Percentiles rank a stretch among this genome's conserved stretches.
Evolutionary conservation across 73 alveolate genomes (phyloP).

Genomic region (Tetrahymena borealis): DNA sequence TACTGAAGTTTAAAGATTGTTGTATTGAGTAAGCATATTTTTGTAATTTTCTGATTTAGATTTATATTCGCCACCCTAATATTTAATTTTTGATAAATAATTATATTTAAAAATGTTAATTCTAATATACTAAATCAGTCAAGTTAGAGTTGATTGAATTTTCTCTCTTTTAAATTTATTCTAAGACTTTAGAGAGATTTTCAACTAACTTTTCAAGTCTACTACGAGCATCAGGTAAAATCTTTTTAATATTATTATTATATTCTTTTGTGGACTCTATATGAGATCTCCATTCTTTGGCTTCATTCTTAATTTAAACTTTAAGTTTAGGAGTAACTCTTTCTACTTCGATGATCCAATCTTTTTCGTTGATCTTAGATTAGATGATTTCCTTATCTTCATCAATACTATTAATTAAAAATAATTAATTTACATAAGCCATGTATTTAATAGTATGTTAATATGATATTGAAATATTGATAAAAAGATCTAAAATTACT

Average conservation of each 20-base stretch:
- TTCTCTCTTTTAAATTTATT: conserved; percentile 33
- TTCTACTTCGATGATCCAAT: conserved; percentile 42
- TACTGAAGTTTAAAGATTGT: conserved; percentile 8
- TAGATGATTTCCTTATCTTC: conserved; percentile 34
- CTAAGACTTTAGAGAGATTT: conserved; percentile 32
- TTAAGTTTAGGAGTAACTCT: conserved; percentile 28
- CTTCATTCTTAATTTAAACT: conserved; percentile 24
- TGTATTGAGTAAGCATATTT: conserved; percentile 11
- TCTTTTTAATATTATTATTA: not conserved
- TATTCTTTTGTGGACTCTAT: conserved; percentile 31
- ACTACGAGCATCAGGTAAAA: conserved; percentile 34
- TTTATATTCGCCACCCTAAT: conserved; percentile 17
- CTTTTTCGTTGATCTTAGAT: conserved; percentile 33
- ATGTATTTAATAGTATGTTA: no score
- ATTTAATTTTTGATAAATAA: not conserved
- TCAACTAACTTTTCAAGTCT: conserved; percentile 33
- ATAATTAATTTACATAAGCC: not conserved
- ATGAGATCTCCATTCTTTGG: conserved; percentile 43
- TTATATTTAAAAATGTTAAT: not conserved
- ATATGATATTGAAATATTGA: no score
- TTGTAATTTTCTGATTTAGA: conserved; percentile 31
- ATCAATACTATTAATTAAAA: not conserved
- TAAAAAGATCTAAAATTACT: conserved; percentile 20
- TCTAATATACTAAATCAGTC: not conserved
- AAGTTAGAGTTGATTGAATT: conserved; percentile 17